Evolutionary conservation across 257 asterid genomes (phyloP).

Genomic region (Handroanthus guayacan): DNA sequence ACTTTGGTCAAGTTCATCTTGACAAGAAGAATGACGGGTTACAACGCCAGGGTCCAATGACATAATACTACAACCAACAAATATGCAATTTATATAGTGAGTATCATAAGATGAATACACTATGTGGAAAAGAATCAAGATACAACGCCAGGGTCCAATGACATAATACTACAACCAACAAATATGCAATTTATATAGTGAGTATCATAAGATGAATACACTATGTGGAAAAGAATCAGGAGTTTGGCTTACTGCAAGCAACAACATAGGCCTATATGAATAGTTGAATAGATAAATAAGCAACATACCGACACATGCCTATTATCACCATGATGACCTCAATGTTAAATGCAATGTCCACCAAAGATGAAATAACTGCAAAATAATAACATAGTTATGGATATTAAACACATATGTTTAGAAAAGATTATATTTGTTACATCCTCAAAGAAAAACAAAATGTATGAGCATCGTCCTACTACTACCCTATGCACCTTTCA

Average conservation of each 20-base stretch:
- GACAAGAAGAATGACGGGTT: slow-evolving; percentile 32
- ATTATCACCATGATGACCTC: slow-evolving; percentile 46
- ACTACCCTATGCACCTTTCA: background rate
- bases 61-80: slow-evolving; percentile 53
- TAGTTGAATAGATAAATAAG: slow-evolving; percentile 21
- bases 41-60: slow-evolving; percentile 57
- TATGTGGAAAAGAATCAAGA: background rate
- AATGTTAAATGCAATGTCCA: slow-evolving; percentile 46
- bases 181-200: slow-evolving; percentile 19
- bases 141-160: slow-evolving; percentile 56
- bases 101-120: background rate
- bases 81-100: slow-evolving; percentile 19
- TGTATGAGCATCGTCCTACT: slow-evolving; percentile 16
- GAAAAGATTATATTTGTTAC: background rate
- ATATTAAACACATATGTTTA: background rate
- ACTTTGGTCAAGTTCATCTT: slow-evolving; percentile 27
- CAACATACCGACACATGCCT: slow-evolving; percentile 54
- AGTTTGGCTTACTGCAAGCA: background rate
- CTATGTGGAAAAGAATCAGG: background rate
- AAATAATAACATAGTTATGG: slow-evolving; percentile 4
- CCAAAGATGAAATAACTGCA: slow-evolving; percentile 50
- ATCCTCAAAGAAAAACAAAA: slow-evolving; percentile 1
- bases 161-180: slow-evolving; percentile 53
- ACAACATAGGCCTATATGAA: slow-evolving; percentile 5
- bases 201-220: background rate